These are phyloP conservation scores for Staphylotrichum tortipilum DNA, from an alignment of 495 filamentous ascomycete genomes.

Conservation along the genomic window DNA sequence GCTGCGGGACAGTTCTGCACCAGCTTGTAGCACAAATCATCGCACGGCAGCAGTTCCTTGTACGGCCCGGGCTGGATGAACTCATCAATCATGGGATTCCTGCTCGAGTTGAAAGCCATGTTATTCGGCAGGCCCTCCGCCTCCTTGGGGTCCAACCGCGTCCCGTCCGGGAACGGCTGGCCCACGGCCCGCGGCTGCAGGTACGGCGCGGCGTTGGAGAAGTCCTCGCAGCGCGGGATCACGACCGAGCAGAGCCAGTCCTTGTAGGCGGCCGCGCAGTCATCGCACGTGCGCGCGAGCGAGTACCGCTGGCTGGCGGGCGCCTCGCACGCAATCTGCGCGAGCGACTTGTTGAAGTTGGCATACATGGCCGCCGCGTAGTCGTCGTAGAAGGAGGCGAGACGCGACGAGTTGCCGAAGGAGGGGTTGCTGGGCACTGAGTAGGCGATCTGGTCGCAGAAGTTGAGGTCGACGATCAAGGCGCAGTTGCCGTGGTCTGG, in stretches of 20 bases:
- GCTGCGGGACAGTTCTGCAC: conserved; percentile 76
- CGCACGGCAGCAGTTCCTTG: conserved; percentile 83
- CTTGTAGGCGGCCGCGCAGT: conserved; percentile 78
- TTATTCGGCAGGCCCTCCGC: conserved; percentile 1
- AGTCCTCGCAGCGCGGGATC: conserved; percentile 87
- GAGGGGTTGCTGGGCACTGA: conserved; percentile 74
- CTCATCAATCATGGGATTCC: conserved; percentile 64
- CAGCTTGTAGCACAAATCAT: conserved; percentile 72
- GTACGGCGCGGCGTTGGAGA: conserved; percentile 44
- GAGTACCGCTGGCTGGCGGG: conserved; percentile 61
- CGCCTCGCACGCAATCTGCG: conserved; percentile 79
- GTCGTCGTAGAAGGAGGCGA: conserved; percentile 62
- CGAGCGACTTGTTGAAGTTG: conserved; percentile 71
- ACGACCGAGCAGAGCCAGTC: conserved; percentile 89
- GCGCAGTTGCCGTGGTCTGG: conserved; percentile 56
- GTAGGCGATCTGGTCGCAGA: conserved; percentile 82
- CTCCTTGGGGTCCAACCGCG: conserved; percentile 32
- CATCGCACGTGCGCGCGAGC: conserved; percentile 60
- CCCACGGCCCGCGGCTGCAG: conserved; percentile 62
- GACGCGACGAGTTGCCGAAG: conserved; percentile 40
- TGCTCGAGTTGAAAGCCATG: conserved; percentile 42
- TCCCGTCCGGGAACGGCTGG: conserved; percentile 61
- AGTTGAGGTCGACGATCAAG: conserved; percentile 70
- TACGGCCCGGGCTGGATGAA: conserved; percentile 76
- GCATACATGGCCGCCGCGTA: conserved; percentile 51